Base-by-base conservation (phyloP, 139 green algal genomes). In the Chlamydomonas sp. region DNA sequence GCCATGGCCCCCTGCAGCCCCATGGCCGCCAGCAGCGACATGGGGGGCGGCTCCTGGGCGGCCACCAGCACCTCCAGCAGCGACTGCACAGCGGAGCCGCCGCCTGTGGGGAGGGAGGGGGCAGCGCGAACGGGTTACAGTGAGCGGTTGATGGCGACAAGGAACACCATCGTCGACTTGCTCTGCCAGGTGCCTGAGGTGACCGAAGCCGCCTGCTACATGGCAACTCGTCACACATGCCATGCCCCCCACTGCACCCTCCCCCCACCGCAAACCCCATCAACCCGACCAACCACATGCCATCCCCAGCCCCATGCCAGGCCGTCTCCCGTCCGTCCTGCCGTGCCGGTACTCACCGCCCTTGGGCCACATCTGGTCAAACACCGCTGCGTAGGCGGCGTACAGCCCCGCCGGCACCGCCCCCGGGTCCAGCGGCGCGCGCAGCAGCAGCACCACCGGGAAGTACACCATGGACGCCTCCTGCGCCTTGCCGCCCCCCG, bases 41-140 rank as follows among this genome's bases (percentile, higher is more conserved):
- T 81, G 62, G 83, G 83, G 8, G 74, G 83, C 9, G 83, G 83
- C 83, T 88, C 83, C 83, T 88, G 83, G 16, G 83, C 83, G 12
- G 83, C 83, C 62, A 88, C 74, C 62, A 88, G 74, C 83, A 88
- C 83, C 63, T 82, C 63, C 63, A 88, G 73, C 63, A 88, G 83
- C 83, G 81, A n/a, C 83, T 80, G 59, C 3, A 86, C 82, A 80
- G 71, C 4, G 8, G 18, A 1, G 6, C 7, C 18, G 57, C 10
- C 12, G 57, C 15, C 20, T 67, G 14, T 31, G 15, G 63, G n/a
- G 20, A n/a, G 9, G 62, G n/a, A 6, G 62, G 20, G 61, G 78
- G 62, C 62, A 61, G 62, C 17, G 20, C 5, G 62, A 62, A 4
- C 57, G 20, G 72, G n/a, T 49, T 64, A 3, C 15, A 60, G 6